Base-by-base conservation (phyloP, 306 rosid genomes). In the Lupinus albus region DNA sequence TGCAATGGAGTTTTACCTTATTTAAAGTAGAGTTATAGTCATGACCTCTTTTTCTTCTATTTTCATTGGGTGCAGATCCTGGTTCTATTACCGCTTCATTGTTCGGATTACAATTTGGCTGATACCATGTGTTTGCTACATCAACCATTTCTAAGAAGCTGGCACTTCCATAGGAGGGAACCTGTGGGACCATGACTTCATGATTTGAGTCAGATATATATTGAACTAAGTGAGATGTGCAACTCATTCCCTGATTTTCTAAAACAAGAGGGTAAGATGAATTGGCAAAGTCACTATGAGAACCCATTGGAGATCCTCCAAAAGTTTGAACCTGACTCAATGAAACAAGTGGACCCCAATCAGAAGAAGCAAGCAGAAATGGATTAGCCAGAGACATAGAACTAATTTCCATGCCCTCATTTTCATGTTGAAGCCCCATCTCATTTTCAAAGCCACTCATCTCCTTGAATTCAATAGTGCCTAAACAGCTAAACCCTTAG, bases 271-370 rank as follows among this genome's bases (percentile, higher is more conserved):
- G 79, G 79, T 85, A 81, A 70, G 80, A 66, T 32, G 87, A 84
- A 74, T 71, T 69, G 75, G 78, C 49, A 74, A 74, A 80, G 36
- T 85, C 89, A 45, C 76, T 28, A n/a, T 78, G 84, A 66, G 85
- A 75, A 81, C 65, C 77, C 81, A 80, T 69, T 12, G 80, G 60
- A 78, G 87, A 75, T 63, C 77, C 78, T 79, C 83, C 87, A 74
- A 83, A 80, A 69, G 64, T 79, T 72, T 81, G 90, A 79, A 54
- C 68, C 53, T 83, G 87, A 61, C 67, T 73, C 82, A 83, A 51
- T 4, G 91, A 79, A 77, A 77, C 84, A 71, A 87, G 72, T 9
- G 90, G 88, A 83, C 86, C 95, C 97, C 97, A 91, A 71, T 79
- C 82, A 67, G 92, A 81, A 63, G 96, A 79, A 64, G 78, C 82